A percentile compares a stretch with the other conserved stretches of the same genome.
Evolutionary conservation across 768 basidiomycete species (phyloP).

Genomic region (Amanita exitialis): DNA sequence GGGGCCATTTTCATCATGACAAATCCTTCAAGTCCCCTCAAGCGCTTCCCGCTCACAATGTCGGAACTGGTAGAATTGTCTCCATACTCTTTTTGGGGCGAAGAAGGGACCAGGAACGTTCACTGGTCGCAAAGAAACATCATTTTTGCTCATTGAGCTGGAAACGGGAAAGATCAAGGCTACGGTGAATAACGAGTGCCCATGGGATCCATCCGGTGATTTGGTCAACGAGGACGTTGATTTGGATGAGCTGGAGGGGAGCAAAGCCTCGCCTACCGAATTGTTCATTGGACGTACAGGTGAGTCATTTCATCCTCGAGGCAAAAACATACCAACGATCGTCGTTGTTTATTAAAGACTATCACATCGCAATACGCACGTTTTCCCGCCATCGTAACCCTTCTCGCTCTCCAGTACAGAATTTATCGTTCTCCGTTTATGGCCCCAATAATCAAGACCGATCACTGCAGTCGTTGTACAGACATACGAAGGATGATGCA

Average conservation of each 20-base stretch:
- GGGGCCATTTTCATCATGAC: conserved; percentile 88
- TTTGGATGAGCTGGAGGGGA: conserved; percentile 33
- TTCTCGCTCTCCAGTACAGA: conserved; percentile 47
- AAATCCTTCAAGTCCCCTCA: conserved; percentile 56
- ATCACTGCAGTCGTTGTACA: conserved; percentile 61
- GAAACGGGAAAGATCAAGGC: conserved; percentile 76
- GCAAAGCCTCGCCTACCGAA: conserved; percentile 31
- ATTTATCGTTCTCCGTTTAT: conserved; percentile 84
- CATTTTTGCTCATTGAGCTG: conserved; percentile 61
- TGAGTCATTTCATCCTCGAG: conserved; percentile 12
- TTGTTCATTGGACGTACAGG: conserved; percentile 44
- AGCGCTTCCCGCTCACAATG: conserved; percentile 88
- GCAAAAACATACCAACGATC: neutral
- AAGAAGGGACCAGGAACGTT: conserved; percentile 66
- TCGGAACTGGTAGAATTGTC: conserved; percentile 88
- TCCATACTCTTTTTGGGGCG: conserved; percentile 61
- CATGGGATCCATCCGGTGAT: conserved; percentile 62
- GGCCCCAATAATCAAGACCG: conserved; percentile 87
- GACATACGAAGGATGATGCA: conserved; percentile 62
- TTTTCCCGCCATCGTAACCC: conserved; percentile 26
- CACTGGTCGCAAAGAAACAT: conserved; percentile 87
- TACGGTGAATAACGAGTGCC: conserved; percentile 66
- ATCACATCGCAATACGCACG: conserved; percentile 78
- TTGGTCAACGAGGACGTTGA: conserved; percentile 34
- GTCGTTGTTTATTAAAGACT: conserved; percentile 41